Base-by-base conservation (phyloP, 352 stramenopile genomes). In the Halophytophthora batemanensis region DNA sequence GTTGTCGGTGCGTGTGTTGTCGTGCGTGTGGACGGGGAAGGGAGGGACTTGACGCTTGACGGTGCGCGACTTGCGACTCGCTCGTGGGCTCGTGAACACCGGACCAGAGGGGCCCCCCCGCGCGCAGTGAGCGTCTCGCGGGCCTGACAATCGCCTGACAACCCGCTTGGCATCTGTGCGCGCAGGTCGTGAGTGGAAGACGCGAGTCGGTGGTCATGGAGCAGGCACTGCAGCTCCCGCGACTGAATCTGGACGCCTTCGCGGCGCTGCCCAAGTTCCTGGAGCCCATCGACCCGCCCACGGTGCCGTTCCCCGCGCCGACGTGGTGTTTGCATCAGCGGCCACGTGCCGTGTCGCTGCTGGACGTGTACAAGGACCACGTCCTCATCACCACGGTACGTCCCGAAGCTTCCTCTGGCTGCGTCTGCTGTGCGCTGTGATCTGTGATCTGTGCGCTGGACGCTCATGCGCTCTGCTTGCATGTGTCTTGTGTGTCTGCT, bases 361-460 rank as follows among this genome's bases (percentile, higher is more conserved):
- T 93, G 14, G 82, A 93, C 25, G 82, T 90, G 35, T 90, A 86
- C 67, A 93, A 93, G 55, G 74, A 82, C 45, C 76, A 93, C 50
- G 80, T 91, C 18, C 64, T 90, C 14, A 70, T 93, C 53, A 77
- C 70, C 2, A 91, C 80, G 53, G 80, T 93, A 56, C 31, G 74
- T 59, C 18, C 23, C 25, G 4, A 4, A 8, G 25, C 25, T 8
- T 31, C 8, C 25, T 18, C 25, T 46, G 15, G 18, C 41, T 14
- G 10, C 39, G 18, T n/a, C 25, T 35, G 29, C 23, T 44, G 7
- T 28, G 15, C 15, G 15, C 23, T 22, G 22, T 5, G n/a, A n/a
- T n/a, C n/a, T n/a, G n/a, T n/a, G n/a, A n/a, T n/a, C n/a, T n/a
- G n/a, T n/a, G n/a, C n/a, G n/a, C n/a, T n/a, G n/a, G 17, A 21